These are phyloP conservation scores for Blastobotrys apis DNA, from an alignment of 1,139 yeast species.

Conservation along the genomic window DNA sequence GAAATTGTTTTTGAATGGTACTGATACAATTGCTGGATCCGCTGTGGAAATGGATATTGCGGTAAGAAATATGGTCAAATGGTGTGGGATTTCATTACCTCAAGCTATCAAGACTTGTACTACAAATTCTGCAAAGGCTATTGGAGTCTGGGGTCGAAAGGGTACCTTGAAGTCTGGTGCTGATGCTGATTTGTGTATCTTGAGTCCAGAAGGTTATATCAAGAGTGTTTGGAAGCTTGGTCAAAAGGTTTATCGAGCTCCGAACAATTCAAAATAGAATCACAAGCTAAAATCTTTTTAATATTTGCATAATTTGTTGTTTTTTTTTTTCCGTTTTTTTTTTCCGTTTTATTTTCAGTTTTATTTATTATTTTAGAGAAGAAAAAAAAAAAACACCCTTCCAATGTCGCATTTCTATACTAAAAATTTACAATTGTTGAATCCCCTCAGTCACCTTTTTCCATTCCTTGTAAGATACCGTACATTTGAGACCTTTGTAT, in stretches of 20 bases:
- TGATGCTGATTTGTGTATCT: conserved; percentile 56
- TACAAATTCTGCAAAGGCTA: conserved; percentile 51
- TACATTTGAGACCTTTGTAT: conserved; percentile 35
- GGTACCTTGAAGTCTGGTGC: conserved; percentile 54
- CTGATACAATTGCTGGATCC: conserved; percentile 60
- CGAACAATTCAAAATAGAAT: conserved; percentile 7
- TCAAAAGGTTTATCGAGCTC: conserved; percentile 32
- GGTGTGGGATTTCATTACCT: conserved; percentile 51
- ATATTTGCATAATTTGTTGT: neutral
- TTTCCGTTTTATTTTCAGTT: too few relatives aligned
- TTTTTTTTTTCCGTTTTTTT: too few relatives aligned
- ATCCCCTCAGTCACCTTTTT: neutral
- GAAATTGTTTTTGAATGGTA: conserved; percentile 48
- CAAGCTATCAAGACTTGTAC: conserved; percentile 57
- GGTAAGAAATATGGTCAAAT: conserved; percentile 49
- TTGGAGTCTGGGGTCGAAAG: conserved; percentile 44
- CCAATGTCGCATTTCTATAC: too few relatives aligned
- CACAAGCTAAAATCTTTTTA: neutral
- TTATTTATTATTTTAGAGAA: too few relatives aligned
- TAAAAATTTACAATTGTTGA: neutral
- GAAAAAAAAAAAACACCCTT: too few relatives aligned
- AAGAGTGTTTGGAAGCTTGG: conserved; percentile 53
- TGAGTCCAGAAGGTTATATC: conserved; percentile 46
- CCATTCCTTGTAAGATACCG: conserved; percentile 31
- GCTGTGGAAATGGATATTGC: conserved; percentile 56